These are phyloP conservation scores for Eragrostis tef DNA, from an alignment of 202 grass and related monocot genomes.

Conservation along the genomic window DNA sequence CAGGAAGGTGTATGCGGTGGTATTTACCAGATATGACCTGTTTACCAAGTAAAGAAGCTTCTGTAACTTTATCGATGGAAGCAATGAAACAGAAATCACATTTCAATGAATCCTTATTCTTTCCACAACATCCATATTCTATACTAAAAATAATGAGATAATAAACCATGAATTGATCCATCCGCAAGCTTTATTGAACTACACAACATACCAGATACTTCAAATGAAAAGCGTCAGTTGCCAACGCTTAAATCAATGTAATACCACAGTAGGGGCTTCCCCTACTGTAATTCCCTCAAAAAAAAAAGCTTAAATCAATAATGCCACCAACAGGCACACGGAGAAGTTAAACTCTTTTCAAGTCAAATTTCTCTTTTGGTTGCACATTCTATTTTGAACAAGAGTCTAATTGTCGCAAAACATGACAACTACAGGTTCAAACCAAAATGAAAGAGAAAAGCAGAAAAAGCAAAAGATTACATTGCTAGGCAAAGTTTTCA, in stretches of 20 bases:
- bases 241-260: not conserved
- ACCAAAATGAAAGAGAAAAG: constrained; percentile 16
- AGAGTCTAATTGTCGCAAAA: not conserved
- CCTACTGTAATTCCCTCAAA: too few species aligned
- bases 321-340: constrained; percentile 2
- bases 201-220: not conserved
- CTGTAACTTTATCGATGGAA: constrained; percentile 17
- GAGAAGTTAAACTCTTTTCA: not conserved
- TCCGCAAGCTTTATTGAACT: not conserved
- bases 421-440: not conserved
- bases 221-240: constrained; percentile 9
- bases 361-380: not conserved
- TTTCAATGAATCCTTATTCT: constrained; percentile 29
- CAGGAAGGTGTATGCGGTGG: constrained; percentile 65
- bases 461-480: not conserved
- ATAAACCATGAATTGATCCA: not conserved
- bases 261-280: too few species aligned
- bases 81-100: constrained; percentile 22
- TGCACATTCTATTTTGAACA: not conserved
- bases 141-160: not conserved
- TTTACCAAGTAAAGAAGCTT: constrained; percentile 42
- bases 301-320: constrained; percentile 25
- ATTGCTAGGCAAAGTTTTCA: not conserved
- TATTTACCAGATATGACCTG: constrained; percentile 59
- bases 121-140: not conserved